phyloP scores from a whole-genome alignment of 2,329 filamentous ascomycete genomes.

The Onygenales sp. region DNA sequence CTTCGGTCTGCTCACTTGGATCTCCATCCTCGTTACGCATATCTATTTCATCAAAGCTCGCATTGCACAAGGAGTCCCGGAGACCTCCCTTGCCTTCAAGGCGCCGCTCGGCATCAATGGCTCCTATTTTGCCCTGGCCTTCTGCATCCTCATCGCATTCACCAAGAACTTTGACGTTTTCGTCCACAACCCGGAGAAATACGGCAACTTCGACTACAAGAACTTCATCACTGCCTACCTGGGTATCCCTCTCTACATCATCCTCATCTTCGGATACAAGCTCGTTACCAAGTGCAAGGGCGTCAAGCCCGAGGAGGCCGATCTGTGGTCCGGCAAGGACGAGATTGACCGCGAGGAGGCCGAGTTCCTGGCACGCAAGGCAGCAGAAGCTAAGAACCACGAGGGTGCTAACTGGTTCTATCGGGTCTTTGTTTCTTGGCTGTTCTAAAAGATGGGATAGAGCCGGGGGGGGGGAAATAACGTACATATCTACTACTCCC shows the following conservation, averaged over 20 bases:
- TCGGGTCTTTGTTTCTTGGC: slow-evolving; percentile 48
- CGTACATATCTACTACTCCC: no score
- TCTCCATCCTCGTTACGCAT: slow-evolving; percentile 37
- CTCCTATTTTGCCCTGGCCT: slow-evolving; percentile 53
- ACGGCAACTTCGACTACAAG: slow-evolving; percentile 44
- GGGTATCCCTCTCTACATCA: slow-evolving; percentile 31
- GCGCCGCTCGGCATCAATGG: slow-evolving; percentile 43
- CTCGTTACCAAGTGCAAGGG: slow-evolving; percentile 12
- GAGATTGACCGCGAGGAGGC: slow-evolving; percentile 48
- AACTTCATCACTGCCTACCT: slow-evolving; percentile 41
- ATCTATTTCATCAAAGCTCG: slow-evolving; percentile 38
- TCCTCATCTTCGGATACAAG: slow-evolving; percentile 25
- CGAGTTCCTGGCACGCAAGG: slow-evolving; percentile 62
- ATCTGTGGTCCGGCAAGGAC: slow-evolving; percentile 18
- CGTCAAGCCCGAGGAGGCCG: slow-evolving; percentile 13
- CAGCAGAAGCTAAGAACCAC: slow-evolving; percentile 57
- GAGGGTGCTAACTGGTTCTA: slow-evolving; percentile 45
- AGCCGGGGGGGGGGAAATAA: neutral
- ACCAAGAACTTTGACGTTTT: slow-evolving; percentile 74
- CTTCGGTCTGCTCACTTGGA: slow-evolving; percentile 38
- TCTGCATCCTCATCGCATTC: slow-evolving; percentile 55
- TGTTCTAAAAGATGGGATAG: slow-evolving; percentile 39
- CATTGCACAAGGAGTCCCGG: slow-evolving; percentile 26
- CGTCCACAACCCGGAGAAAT: slow-evolving; percentile 41
- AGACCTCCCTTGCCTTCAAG: slow-evolving; percentile 31